Percentiles rank a stretch among this genome's conserved stretches.
phyloP scores from a whole-genome alignment of 75 land plant species.

The Picea glauca region DNA sequence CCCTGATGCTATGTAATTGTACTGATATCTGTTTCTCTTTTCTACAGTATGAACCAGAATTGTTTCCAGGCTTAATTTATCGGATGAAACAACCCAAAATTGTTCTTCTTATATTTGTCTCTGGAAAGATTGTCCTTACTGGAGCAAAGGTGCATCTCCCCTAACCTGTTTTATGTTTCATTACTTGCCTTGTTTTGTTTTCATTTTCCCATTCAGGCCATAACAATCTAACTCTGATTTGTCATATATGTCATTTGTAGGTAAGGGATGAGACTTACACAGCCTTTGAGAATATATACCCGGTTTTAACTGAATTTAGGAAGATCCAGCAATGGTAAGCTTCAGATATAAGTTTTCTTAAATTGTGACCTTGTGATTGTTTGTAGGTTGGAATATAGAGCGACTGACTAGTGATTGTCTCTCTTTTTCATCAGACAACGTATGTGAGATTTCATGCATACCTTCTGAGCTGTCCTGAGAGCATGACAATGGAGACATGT shows the following conservation, averaged over 20 bases:
- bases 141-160: constrained; percentile 39
- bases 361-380: too few species aligned
- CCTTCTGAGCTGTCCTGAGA: too few species aligned
- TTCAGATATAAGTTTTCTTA: neutral
- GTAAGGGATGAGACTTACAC: constrained; percentile 55
- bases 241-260: constrained; percentile 10
- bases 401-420: too few species aligned
- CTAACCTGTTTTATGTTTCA: neutral
- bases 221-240: neutral
- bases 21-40: neutral
- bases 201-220: neutral
- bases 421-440: too few species aligned
- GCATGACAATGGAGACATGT: too few species aligned
- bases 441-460: too few species aligned
- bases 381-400: too few species aligned
- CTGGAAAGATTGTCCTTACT: constrained; percentile 55
- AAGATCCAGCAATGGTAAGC: constrained; percentile 47
- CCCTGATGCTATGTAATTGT: neutral
- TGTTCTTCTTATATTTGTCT: constrained; percentile 50
- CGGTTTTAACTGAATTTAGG: constrained; percentile 53
- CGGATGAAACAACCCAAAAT: constrained; percentile 61
- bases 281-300: constrained; percentile 59
- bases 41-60: constrained; percentile 54
- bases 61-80: constrained; percentile 50
- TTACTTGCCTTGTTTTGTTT: neutral